Percentiles rank a stretch among this genome's conserved stretches.
Conservation (phyloP, 306 rosid species). For the Vicia faba region DNA sequence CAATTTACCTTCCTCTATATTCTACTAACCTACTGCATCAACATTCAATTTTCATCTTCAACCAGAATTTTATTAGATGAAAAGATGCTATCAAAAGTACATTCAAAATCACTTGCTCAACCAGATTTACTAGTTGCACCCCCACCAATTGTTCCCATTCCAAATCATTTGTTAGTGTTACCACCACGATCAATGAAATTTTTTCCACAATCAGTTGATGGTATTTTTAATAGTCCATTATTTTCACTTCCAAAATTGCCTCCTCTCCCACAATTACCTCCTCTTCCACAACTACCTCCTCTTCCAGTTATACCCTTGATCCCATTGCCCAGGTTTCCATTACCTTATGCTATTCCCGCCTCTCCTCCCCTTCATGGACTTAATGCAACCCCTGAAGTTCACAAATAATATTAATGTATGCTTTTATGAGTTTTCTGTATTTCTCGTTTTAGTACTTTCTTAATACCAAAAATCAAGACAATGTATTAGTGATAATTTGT, state of each 20-base stretch:
- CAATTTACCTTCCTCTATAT: constrained; percentile 1
- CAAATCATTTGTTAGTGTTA: not conserved
- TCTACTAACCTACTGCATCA: constrained; percentile 1
- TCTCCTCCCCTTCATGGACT: constrained; percentile 14
- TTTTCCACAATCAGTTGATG: not conserved
- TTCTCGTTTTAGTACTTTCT: not conserved
- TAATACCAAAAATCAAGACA: too few species aligned
- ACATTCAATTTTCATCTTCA: constrained; percentile 22
- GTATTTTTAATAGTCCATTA: constrained; percentile 3
- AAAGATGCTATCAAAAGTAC: constrained; percentile 12
- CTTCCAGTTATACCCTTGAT: not conserved
- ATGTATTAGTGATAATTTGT: too few species aligned
- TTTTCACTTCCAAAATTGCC: constrained; percentile 38
- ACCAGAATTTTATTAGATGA: not conserved
- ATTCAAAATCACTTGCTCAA: too few species aligned
- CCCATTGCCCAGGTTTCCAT: not conserved
- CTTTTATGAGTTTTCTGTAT: not conserved
- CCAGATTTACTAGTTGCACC: constrained; percentile 25
- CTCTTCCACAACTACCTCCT: constrained; percentile 13
- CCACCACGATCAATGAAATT: not conserved
- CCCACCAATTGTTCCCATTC: not conserved
- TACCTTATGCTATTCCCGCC: constrained; percentile 12
- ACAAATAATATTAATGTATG: not conserved
- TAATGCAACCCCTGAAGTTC: constrained; percentile 25
- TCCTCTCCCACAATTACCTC: constrained; percentile 27